These are phyloP conservation scores for Colletotrichum ledebouriae DNA, from an alignment of 2,329 filamentous ascomycete genomes.

Conservation along the genomic window DNA sequence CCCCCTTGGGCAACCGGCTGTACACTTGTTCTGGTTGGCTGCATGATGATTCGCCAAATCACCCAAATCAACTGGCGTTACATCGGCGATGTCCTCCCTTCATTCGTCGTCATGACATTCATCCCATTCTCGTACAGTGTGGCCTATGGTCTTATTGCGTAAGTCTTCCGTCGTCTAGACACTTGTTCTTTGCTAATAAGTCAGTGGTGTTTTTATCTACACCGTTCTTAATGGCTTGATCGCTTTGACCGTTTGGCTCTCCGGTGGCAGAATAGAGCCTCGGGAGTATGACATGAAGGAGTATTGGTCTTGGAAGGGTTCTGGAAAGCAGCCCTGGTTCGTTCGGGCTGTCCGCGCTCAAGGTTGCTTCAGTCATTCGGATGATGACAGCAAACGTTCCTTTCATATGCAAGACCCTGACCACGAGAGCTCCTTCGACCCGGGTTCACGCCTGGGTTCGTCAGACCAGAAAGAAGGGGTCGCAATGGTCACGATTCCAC, in stretches of 20 bases:
- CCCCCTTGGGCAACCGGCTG: constrained; percentile 84
- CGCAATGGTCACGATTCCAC: constrained; percentile 39
- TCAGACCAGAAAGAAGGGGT: constrained; percentile 42
- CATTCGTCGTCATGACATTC: constrained; percentile 80
- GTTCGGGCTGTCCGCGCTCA: constrained; percentile 54
- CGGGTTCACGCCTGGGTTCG: constrained; percentile 39
- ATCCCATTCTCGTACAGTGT: constrained; percentile 86
- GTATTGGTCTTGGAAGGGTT: constrained; percentile 67
- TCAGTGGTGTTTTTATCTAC: constrained; percentile 68
- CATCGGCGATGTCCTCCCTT: constrained; percentile 80
- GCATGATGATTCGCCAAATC: constrained; percentile 82
- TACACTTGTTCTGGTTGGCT: constrained; percentile 79
- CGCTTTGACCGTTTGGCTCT: constrained; percentile 59
- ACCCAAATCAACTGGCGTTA: constrained; percentile 83
- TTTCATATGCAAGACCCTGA: constrained; percentile 42
- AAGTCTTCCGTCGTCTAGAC: constrained; percentile 48
- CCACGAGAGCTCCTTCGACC: constrained; percentile 39
- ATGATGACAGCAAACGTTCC: constrained; percentile 45
- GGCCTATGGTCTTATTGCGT: constrained; percentile 82
- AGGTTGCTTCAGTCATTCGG: constrained; percentile 45
- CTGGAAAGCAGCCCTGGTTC: constrained; percentile 63
- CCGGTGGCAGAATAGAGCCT: constrained; percentile 59
- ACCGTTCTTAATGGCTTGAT: constrained; percentile 63
- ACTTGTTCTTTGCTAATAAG: constrained; percentile 12
- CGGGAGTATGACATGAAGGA: constrained; percentile 68